Base-by-base conservation (phyloP, 2,329 filamentous ascomycete genomes). In the Epichloe baconii region DNA sequence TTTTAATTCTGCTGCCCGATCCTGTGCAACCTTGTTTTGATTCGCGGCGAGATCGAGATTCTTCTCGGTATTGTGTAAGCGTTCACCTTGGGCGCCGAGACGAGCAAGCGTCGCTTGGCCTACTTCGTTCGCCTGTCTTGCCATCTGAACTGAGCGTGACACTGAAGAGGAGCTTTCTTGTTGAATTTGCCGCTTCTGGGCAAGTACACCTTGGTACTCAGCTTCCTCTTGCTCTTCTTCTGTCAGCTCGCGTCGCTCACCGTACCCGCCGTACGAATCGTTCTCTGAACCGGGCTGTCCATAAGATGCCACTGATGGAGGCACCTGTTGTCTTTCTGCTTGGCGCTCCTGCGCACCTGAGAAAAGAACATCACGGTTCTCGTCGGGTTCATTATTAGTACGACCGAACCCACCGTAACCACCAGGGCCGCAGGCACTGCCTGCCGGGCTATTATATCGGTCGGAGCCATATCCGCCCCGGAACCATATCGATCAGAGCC, bases 1-100 rank as follows among this genome's bases (percentile, higher is more conserved):
- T 71, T 91, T 91, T 38, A 96, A 72, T 63, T 95, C 88, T 46
- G 82, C 79, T 1, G 88, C 85, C 59, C 87, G 86, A 57, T 90
- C 87, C 58, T 89, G 83, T 0, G 87, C 86, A 53, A 86, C 72
- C 52, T 81, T 79, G 59, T 86, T 87, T 63, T 89, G 83, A 56
- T 83, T 84, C n/a, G 79, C 71, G 4, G 88, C 85, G 56, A 87
- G 74, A 59, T 95, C 88, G 52, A 96, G 75, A 60, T 91, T 88
- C 66, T 80, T 80, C 66, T 95, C 87, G 0, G 85, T 87, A 62
- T 90, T 88, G 64, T 90, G 80, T 51, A 95, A 77, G 15, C 84
- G 78, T 63, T 95, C 88, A 53, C 85, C 85, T 66, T 95, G 89
- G 14, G 77, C 80, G 49, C 83, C 86, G 12, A 95, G 78, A 52